Percentiles rank a stretch among this genome's conserved stretches.
Evolutionary conservation across 2,329 filamentous ascomycete genomes (phyloP).

Genomic region (Cercospora sesami): DNA sequence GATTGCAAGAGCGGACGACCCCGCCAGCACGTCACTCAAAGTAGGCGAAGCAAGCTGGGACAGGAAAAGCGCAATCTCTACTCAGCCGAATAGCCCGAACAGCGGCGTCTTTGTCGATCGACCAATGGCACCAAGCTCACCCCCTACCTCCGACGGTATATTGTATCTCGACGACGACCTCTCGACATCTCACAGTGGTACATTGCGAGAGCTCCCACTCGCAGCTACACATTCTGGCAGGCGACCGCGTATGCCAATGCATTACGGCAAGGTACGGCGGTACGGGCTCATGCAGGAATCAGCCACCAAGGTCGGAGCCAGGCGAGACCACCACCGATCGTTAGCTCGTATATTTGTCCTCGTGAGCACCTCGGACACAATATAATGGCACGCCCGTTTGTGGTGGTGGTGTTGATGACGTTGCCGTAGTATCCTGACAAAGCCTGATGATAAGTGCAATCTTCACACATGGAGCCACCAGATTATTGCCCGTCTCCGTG

Average conservation of each 20-base stretch:
- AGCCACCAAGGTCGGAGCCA: conserved; percentile 17
- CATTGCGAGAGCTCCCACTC: not conserved
- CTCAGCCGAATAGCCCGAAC: not conserved
- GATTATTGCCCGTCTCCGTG: not conserved
- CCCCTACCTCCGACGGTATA: not conserved
- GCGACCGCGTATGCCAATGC: conserved; percentile 13
- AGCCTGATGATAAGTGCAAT: not conserved
- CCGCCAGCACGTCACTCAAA: conserved; percentile 3
- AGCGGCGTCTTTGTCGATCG: not conserved
- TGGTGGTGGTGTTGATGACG: not conserved
- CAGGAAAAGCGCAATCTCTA: not conserved
- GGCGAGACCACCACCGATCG: conserved; percentile 11
- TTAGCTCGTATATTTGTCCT: not conserved
- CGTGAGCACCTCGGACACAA: conserved; percentile 7
- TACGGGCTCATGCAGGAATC: conserved; percentile 12
- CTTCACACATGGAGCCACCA: not conserved
- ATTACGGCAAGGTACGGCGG: conserved; percentile 13
- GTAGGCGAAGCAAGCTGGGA: not conserved
- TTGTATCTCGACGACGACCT: not conserved
- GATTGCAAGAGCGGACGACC: not conserved
- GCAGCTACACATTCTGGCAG: conserved; percentile 13
- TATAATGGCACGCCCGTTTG: not conserved
- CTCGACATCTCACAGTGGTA: not conserved
- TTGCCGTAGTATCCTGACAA: not conserved
- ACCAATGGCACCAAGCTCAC: not conserved